Percentiles rank a stretch among this genome's conserved stretches.
Evolutionary conservation across 2,329 filamentous ascomycete genomes (phyloP).

Genomic region (Nemania diffusa): DNA sequence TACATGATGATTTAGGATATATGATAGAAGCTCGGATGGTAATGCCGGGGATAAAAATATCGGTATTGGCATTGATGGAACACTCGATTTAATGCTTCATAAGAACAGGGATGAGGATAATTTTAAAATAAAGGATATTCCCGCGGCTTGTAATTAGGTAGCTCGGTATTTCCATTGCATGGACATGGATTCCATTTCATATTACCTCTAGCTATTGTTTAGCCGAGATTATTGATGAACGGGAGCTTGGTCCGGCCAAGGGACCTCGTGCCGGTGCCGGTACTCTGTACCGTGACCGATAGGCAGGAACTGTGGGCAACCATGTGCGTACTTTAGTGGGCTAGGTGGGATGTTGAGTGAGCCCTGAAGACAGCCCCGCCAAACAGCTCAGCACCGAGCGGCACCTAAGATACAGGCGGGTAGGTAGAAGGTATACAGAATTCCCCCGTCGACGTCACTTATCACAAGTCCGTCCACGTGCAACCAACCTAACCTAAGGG

Average conservation of each 20-base stretch:
- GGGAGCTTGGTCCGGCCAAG: not conserved
- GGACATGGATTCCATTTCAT: no score
- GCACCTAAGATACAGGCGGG: not conserved
- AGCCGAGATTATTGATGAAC: no score
- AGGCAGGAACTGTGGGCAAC: slow-evolving; percentile 6
- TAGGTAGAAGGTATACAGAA: not conserved
- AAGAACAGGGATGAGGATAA: not conserved
- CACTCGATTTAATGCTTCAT: not conserved
- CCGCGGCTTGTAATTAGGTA: not conserved
- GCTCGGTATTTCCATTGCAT: not conserved
- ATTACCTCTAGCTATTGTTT: no score
- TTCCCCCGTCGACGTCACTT: slow-evolving; percentile 28
- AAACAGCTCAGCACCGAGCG: slow-evolving; percentile 3
- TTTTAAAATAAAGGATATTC: not conserved
- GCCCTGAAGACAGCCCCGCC: slow-evolving; percentile 19
- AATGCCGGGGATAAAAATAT: slow-evolving; percentile 63
- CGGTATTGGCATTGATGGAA: slow-evolving; percentile 37
- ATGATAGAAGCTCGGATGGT: slow-evolving; percentile 71
- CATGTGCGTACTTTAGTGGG: not conserved
- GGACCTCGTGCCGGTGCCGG: slow-evolving; percentile 10
- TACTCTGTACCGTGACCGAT: slow-evolving; percentile 2
- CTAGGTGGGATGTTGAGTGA: slow-evolving; percentile 3
- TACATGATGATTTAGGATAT: slow-evolving; percentile 67
- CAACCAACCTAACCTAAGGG: no score
- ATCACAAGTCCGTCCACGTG: not conserved